Evolutionary conservation across 2,329 filamentous ascomycete species (phyloP).

Genomic region (Diaporthe capsici): DNA sequence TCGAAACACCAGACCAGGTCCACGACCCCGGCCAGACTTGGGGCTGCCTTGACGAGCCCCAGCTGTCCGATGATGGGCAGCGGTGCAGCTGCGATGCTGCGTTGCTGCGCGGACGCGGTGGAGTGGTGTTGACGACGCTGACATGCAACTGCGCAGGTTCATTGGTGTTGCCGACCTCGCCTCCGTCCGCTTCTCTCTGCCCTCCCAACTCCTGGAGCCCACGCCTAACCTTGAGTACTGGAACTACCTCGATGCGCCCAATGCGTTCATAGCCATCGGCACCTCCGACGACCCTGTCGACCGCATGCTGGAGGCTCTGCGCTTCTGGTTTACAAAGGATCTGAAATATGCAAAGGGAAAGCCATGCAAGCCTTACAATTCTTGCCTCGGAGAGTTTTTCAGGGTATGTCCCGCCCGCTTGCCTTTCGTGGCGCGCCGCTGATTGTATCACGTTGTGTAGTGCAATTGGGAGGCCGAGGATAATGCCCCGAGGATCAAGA

Average conservation of each 20-base stretch:
- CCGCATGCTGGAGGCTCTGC: conserved; percentile 93
- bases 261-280: conserved; percentile 86
- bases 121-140: conserved; percentile 46
- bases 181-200: conserved; percentile 94
- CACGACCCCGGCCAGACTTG: not conserved
- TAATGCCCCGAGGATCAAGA: conserved; percentile 76
- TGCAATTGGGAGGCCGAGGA: conserved; percentile 97
- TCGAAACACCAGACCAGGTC: not conserved
- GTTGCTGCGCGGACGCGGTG: not conserved
- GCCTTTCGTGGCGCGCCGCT: conserved; percentile 25
- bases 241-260: conserved; percentile 97
- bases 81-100: not conserved
- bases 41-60: not conserved
- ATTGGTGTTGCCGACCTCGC: conserved; percentile 97
- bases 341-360: conserved; percentile 99
- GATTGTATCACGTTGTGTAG: conserved; percentile 57
- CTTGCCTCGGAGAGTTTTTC: conserved; percentile 96
- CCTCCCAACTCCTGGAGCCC: conserved; percentile 94
- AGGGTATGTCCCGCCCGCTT: conserved; percentile 70
- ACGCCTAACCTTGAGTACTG: conserved; percentile 99
- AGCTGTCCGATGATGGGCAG: not conserved
- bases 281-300: conserved; percentile 92
- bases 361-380: conserved; percentile 99
- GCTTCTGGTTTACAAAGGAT: conserved; percentile 99
- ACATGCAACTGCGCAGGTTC: conserved; percentile 72